Evolutionary conservation across 2,329 filamentous ascomycete species (phyloP).

Genomic region (Delphinella strobiligena): DNA sequence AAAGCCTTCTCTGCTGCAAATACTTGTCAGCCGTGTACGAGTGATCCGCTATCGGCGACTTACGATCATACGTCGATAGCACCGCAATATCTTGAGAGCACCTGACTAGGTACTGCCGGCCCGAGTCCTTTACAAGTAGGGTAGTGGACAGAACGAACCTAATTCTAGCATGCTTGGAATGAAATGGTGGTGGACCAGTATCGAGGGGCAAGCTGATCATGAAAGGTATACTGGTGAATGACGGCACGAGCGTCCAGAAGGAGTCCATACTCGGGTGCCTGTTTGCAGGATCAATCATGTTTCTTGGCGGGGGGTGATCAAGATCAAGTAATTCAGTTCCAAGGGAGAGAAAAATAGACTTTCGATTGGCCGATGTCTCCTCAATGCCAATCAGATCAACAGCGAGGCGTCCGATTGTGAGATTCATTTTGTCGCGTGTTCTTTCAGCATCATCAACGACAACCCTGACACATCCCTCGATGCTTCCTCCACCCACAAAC

Average conservation of each 20-base stretch:
- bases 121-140: conserved; percentile 34
- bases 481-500: conserved; percentile 43
- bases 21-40: conserved; percentile 7
- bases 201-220: conserved; percentile 41
- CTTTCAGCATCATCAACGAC: conserved; percentile 35
- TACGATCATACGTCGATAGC: conserved; percentile 43
- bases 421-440: conserved; percentile 28
- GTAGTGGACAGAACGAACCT: conserved; percentile 38
- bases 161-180: conserved; percentile 39
- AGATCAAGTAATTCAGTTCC: conserved; percentile 40
- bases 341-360: conserved; percentile 39
- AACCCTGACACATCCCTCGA: conserved; percentile 39
- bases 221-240: conserved; percentile 37
- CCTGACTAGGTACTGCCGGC: conserved; percentile 37
- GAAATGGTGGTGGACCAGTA: conserved; percentile 42
- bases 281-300: conserved; percentile 35
- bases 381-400: conserved; percentile 42
- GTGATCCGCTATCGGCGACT: conserved; percentile 10
- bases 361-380: conserved; percentile 34
- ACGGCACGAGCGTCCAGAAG: conserved; percentile 39
- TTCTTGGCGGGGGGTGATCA: conserved; percentile 37
- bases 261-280: conserved; percentile 25
- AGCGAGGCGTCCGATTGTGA: conserved; percentile 38
- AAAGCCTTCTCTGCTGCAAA: conserved; percentile 39
- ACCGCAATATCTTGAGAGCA: conserved; percentile 38